Evolutionary conservation across 2,329 filamentous ascomycete genomes (phyloP), one percentile per base, ranked within the genome.

Genomic region (Botryotinia narcissicola): DNA sequence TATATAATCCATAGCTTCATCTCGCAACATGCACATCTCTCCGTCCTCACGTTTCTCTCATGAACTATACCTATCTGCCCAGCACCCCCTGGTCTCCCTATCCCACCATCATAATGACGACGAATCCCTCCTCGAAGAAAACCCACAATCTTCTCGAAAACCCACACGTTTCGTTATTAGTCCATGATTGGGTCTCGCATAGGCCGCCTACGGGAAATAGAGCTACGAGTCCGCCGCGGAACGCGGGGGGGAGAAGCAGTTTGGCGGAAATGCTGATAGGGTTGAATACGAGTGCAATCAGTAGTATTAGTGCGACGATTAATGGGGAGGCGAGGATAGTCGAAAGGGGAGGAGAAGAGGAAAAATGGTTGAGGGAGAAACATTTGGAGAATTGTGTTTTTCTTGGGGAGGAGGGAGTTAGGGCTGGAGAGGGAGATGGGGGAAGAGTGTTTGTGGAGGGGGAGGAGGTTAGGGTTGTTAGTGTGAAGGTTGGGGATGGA

Each of bases 51-150:
- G 93, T 98, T 77, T 97, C 94, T 54, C 90, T 99, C 77, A 99
- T 99, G 96, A 98, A 97, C 86, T 98, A 98, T 86, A 98, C 96
- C 80, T 98, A 98, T 84, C 92, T 99, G 35, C 92, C 94, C 57
- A 90, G 87, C 9, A 93, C 92, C 25, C 91, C 90, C 57, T 92
- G 90, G 82, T 87, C 89, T 57, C 81, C 87, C 70, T 83, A 85
- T n/a, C 91, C 94, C n/a, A 92, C 94, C 76, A 97, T 98, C 81
- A 92, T 98, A 86, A 95, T 95, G 92, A 98, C 96, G 73, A 97
- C 92, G 63, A 94, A 94, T 78, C 90, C 91, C 1, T 88, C 90
- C 73, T 93, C 91, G 51, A 91, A 90, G 78, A 96, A 95, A 84
- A 94, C 90, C 44, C 88, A 90, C 78, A 97, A 98, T 82, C 89